Conservation (phyloP, 2,329 filamentous ascomycete genomes). For the Nigrospora sphaerica region DNA sequence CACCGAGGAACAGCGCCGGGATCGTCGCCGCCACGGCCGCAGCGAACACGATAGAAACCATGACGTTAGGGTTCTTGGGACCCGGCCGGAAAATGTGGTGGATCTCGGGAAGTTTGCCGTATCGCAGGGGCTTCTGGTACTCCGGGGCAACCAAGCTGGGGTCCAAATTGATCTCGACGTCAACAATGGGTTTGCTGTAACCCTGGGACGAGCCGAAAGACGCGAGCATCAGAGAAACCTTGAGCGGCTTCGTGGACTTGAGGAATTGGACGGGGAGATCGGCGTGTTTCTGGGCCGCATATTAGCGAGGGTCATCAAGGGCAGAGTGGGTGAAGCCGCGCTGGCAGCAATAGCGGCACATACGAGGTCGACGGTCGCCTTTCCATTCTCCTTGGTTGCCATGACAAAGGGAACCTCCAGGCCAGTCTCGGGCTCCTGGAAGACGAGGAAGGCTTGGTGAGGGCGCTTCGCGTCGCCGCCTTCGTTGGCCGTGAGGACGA, state of each 20-base stretch:
- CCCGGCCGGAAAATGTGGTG: conserved; percentile 83
- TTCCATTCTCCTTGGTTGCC: conserved; percentile 78
- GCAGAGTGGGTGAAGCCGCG: conserved; percentile 14
- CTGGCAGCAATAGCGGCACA: conserved; percentile 24
- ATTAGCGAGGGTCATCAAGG: conserved; percentile 2
- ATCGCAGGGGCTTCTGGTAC: conserved; percentile 67
- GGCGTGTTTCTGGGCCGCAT: conserved; percentile 62
- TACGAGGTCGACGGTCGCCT: conserved; percentile 80
- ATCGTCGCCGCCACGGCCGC: conserved; percentile 66
- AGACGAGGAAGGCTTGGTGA: conserved; percentile 86
- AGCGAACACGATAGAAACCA: conserved; percentile 74
- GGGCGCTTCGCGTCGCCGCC: conserved; percentile 72
- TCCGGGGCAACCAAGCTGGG: conserved; percentile 49
- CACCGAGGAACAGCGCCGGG: conserved; percentile 63
- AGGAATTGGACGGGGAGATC: conserved; percentile 84
- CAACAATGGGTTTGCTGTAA: conserved; percentile 65
- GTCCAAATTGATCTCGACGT: conserved; percentile 61
- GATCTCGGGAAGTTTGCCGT: conserved; percentile 78
- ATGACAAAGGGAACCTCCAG: conserved; percentile 85
- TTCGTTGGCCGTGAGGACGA: conserved; percentile 75
- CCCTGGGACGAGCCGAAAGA: conserved; percentile 73
- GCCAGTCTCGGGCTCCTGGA: conserved; percentile 67
- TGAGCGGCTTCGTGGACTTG: conserved; percentile 56
- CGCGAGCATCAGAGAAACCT: conserved; percentile 75
- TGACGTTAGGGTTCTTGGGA: conserved; percentile 69